Evolutionary conservation across 208 protist species (phyloP).

Genomic region (Naegleria lovaniensis): DNA sequence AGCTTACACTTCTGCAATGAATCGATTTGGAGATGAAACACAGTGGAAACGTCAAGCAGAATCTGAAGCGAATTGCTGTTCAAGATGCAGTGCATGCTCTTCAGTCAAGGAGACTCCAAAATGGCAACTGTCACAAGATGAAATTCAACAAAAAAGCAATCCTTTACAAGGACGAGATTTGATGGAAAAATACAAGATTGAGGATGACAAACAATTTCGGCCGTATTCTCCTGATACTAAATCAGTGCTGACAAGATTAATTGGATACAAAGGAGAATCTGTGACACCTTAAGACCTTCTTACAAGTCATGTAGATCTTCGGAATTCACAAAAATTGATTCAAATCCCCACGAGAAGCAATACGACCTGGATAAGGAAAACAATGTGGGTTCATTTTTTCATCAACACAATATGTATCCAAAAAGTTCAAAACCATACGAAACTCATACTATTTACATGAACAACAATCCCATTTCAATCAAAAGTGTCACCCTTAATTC

Average conservation of each 20-base stretch:
- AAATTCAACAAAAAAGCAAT: background rate
- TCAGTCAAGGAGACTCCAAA: background rate
- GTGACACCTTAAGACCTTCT: background rate
- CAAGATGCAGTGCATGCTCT: background rate
- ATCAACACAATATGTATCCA: background rate
- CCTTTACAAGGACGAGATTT: background rate
- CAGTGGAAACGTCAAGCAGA: background rate
- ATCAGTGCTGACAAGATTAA: background rate
- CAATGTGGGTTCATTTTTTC: background rate
- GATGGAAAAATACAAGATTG: background rate
- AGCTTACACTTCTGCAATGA: background rate
- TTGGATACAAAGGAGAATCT: background rate
- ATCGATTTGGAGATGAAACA: background rate
- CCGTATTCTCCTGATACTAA: background rate
- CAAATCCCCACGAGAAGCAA: background rate
- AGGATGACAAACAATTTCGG: background rate
- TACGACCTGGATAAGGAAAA: too few species aligned
- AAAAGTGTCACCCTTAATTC: background rate
- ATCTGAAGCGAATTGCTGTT: background rate
- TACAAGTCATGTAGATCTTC: background rate
- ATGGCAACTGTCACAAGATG: background rate
- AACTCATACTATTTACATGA: background rate
- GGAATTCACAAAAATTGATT: background rate
- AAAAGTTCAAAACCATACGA: background rate
- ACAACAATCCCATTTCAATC: background rate